phyloP scores from a whole-genome alignment of 257 asterid species.

The Rauvolfia tetraphylla region DNA sequence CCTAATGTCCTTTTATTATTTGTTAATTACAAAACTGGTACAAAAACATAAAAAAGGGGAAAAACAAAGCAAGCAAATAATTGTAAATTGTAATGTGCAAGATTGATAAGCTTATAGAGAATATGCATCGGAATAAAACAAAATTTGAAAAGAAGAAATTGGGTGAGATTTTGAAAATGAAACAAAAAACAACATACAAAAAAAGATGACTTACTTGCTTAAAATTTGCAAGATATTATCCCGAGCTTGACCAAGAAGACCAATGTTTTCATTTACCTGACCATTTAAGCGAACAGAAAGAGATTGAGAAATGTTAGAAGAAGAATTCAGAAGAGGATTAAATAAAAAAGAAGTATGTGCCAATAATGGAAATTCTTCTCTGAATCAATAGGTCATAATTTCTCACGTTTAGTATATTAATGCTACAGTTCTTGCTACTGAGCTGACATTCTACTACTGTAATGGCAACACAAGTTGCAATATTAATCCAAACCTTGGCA shows the following conservation, averaged over 20 bases:
- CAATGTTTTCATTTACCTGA: constrained; percentile 71
- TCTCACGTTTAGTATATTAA: constrained; percentile 1
- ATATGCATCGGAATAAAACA: background rate
- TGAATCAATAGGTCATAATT: background rate
- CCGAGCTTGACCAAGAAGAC: constrained; percentile 68
- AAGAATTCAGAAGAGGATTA: background rate
- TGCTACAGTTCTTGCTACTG: background rate
- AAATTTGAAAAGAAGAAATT: background rate
- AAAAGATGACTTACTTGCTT: constrained; percentile 47
- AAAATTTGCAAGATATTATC: constrained; percentile 63
- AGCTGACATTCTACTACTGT: background rate
- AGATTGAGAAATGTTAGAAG: background rate
- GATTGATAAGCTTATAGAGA: too few relatives aligned
- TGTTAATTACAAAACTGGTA: background rate
- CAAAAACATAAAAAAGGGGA: background rate
- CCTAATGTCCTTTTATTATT: background rate
- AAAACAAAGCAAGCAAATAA: background rate
- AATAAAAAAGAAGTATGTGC: constrained; percentile 6
- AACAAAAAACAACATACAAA: constrained; percentile 6
- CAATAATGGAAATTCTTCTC: background rate
- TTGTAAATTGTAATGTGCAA: background rate
- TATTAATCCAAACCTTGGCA: background rate
- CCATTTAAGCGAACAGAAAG: constrained; percentile 5
- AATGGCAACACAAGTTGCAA: background rate
- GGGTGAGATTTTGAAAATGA: background rate